Evolutionary conservation across 306 rosid genomes (phyloP), one percentile per base, ranked within the genome.

Genomic region (Vigna radiata): DNA sequence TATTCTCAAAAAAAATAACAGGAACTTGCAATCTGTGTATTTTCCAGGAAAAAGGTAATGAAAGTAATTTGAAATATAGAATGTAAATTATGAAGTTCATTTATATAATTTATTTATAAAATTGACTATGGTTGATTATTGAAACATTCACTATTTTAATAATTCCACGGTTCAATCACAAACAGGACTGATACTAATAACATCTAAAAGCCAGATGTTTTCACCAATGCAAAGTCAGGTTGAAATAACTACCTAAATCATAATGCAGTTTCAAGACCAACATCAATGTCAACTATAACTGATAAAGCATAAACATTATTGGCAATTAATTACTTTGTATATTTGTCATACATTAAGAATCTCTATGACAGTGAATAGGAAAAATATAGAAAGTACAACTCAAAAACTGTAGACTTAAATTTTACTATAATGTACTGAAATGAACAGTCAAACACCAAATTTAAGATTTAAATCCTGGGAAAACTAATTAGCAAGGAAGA

Each of bases 401-500:
- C 43, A 37, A 71, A 53, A 39, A n/a, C 29, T 41, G 66, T 46
- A 80, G 7, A 64, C 16, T 53, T 43, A 72, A 71, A 52, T 39
- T 71, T 50, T 61, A 72, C 58, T 71, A 17, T 79, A 39, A 59
- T 71, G 49, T 18, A 62, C 19, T 25, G 65, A 61, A 60, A 78
- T 60, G 55, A 73, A n/a, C 55, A 39, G 68, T 63, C 41, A 52
- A 52, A 52, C 44, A 39, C n/a, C 52, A 50, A 70, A 39, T 33
- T 50, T 6, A 9, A 61, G 29, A 31, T 71, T 21, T 49, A 56
- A 62, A 52, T 37, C 48, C 14, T 41, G 62, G 4, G 14, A 70
- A 17, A 60, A 61, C 56, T 71, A 62, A 50, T n/a, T 79, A 53
- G 12, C 36, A 27, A 73, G 59, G 43, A 53, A 52, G 52, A 54